A percentile compares a stretch with the other conserved stretches of the same genome.
These are phyloP conservation scores for Tremellales sp. DNA, from an alignment of 1,284 basidiomycete genomes.

Conservation along the genomic window DNA sequence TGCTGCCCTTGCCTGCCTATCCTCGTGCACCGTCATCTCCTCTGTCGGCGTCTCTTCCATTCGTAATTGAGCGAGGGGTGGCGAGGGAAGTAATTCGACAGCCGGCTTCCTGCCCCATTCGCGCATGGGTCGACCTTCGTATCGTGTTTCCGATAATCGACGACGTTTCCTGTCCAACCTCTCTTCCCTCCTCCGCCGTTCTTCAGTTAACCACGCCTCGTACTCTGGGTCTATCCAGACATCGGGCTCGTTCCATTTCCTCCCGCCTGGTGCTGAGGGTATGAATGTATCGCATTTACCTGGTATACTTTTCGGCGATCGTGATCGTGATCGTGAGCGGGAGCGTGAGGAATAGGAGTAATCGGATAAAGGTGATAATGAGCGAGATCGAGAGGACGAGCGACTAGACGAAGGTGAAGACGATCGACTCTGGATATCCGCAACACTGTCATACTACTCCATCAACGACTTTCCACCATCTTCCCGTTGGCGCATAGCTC, in stretches of 20 bases:
- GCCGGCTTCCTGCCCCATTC: conserved; percentile 6
- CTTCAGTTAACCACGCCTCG: conserved; percentile 19
- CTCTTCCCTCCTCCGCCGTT: conserved; percentile 13
- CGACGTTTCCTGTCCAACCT: conserved; percentile 8
- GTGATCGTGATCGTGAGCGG: conserved; percentile 5
- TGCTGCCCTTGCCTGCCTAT: background rate
- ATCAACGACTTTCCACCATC: conserved; percentile 6
- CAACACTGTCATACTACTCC: background rate
- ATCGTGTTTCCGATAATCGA: too few species aligned
- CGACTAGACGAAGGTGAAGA: conserved; percentile 6
- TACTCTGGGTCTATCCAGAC: conserved; percentile 42
- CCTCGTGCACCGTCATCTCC: background rate
- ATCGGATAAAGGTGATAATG: conserved; percentile 1
- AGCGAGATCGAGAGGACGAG: conserved; percentile 1
- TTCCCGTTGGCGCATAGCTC: conserved; percentile 20
- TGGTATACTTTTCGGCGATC: too few species aligned
- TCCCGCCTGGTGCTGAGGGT: conserved; percentile 18
- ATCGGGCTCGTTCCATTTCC: conserved; percentile 40
- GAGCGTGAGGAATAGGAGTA: conserved; percentile 6
- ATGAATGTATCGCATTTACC: conserved; percentile 28
- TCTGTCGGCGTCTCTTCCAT: conserved; percentile 8
- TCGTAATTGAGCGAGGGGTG: conserved; percentile 7
- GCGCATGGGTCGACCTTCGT: conserved; percentile 5
- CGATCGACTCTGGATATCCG: conserved; percentile 32
- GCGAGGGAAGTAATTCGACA: conserved; percentile 23